Evolutionary conservation across 2,329 filamentous ascomycete species (phyloP), one percentile per base, ranked within the genome.

Genomic region (Alternaria triticina): DNA sequence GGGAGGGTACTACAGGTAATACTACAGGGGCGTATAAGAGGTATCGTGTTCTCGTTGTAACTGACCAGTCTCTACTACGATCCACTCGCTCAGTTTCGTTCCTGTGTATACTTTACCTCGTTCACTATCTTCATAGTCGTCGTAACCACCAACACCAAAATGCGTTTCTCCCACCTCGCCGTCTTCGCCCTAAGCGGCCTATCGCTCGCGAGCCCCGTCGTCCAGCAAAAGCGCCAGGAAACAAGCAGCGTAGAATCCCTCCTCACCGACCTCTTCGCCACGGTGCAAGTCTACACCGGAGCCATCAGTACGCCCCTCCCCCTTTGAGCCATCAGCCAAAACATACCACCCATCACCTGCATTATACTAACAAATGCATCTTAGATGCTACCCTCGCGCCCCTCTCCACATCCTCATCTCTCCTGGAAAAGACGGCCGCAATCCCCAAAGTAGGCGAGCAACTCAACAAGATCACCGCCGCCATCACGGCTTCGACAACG

Each of bases 231-330:
- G 68, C 51, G 62, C 45, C 22, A 67, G 45, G 57, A 59, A 12
- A 40, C 2, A 1, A 27, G 25, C 10, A 36, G 36, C 22, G 65
- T 61, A 11, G 58, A 65, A 56, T 54, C 45, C 30, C 59, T 72
- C 5, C 54, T 72, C 11, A 69, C 61, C 22, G 64, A 68, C 17
- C 68, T 72, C 33, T 68, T 63, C 44, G 60, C 68, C 10, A 69
- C 68, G 1, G 65, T 72, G 3, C 70, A 70, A 25, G 60, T 59
- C 44, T 70, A 72, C 59, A 70, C 68, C 6, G 66, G 66, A 40
- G 62, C 68, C 12, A 71, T 71, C 59, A 70, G 65, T 68, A 62
- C 40, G 56, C 1, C 4, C 43, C 12, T 10, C 30, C 10, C 15
- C 55, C 8, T 23, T 5, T 22, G 1, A 22, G 3, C 25, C 20